Evolutionary conservation across 2,329 filamentous ascomycete species (phyloP).

Genomic region (Phyllosticta citriasiana): DNA sequence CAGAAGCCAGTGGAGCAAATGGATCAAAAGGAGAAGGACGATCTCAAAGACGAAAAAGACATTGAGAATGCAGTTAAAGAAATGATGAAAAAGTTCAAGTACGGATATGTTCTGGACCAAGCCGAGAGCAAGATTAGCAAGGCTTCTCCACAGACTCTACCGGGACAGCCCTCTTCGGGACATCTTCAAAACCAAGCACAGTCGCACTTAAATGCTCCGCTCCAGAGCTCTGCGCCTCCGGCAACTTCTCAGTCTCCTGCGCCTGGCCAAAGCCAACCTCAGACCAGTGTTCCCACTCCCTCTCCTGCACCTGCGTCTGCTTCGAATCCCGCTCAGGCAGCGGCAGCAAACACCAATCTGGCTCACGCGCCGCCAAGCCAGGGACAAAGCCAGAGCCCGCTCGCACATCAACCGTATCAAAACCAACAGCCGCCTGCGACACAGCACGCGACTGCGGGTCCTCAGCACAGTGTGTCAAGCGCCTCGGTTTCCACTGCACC

Average conservation of each 20-base stretch:
- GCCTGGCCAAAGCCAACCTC: neutral
- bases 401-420: neutral
- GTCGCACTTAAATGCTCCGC: neutral
- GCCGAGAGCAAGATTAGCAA: constrained; percentile 2
- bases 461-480: too few relatives aligned
- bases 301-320: neutral
- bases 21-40: constrained; percentile 5
- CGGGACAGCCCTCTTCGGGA: neutral
- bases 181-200: neutral
- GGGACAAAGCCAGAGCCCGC: neutral
- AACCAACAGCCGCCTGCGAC: neutral
- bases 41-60: constrained; percentile 9
- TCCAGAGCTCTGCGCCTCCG: neutral
- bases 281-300: neutral
- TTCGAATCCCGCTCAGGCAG: neutral
- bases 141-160: neutral
- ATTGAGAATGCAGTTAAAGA: constrained; percentile 10
- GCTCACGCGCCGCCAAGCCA: neutral
- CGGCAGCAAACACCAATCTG: neutral
- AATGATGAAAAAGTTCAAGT: constrained; percentile 9
- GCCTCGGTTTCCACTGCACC: neutral
- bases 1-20: neutral
- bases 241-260: neutral
- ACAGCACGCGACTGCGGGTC: neutral
- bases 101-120: constrained; percentile 5